Evolutionary conservation across 768 basidiomycete species (phyloP), one percentile per base, ranked within the genome.

Genomic region (Russula griseocarnosa): DNA sequence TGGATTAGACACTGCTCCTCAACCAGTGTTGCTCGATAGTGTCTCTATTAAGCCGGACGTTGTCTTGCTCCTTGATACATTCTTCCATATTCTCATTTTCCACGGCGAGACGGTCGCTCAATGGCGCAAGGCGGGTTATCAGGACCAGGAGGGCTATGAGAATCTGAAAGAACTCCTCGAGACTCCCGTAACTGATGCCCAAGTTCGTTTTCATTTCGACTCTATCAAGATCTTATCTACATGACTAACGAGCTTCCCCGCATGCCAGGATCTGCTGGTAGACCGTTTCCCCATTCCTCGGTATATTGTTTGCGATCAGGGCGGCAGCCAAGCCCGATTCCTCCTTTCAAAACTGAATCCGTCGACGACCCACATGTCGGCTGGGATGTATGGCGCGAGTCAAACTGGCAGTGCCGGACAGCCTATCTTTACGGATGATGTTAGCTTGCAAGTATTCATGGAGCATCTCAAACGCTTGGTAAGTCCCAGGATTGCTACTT

Each of bases 41-140:
- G 87, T 99, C 51, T 98, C 96, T 55, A 98, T 98, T 78, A 94
- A 96, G 75, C 90, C 91, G 50, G 97, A 98, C 71, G 93, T 95
- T 66, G 87, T 99, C 71, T 86, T 99, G 34, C 84, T 99, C 11
- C 87, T 99, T 59, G 97, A 99, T 72, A 98, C 96, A 3, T 99
- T 96, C 84, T 98, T 99, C 93, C 96, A 99, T 73, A 97, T 98
- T 69, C 88, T 98, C 70, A 98, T 99, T 75, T 98, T 97, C 88
- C 97, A 99, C 73, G 97, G 97, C 24, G 93, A 96, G 74, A 92
- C 93, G 24, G 83, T 99, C 54, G 95, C 97, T 0, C 90, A 94
- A 74, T 99, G 97, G 97, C 85, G 96, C 56, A 98, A 98, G 76
- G 91, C 92, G 13, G 95, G 94, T 0, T 99, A 98, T 72, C 97